phyloP scores from a whole-genome alignment of 2,329 filamentous ascomycete genomes.

The Botryotinia convoluta region DNA sequence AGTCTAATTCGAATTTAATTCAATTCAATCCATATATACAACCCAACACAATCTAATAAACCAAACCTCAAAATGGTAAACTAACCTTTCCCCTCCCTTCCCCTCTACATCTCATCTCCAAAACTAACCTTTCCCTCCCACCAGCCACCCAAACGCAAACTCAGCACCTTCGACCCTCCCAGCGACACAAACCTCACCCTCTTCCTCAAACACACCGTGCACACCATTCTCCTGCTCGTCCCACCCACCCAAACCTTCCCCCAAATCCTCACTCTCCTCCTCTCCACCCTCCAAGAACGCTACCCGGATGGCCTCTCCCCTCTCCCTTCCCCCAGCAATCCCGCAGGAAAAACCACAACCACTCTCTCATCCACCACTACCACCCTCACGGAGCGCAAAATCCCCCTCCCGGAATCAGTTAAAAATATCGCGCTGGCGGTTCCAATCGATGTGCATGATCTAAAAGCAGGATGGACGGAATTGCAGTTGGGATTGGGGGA shows the following conservation, averaged over 20 bases:
- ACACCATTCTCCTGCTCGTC: conserved; percentile 68
- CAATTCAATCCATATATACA: not conserved
- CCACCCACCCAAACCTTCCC: conserved; percentile 56
- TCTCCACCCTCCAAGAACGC: conserved; percentile 55
- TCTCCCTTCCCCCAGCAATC: conserved; percentile 16
- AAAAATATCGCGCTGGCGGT: conserved; percentile 47
- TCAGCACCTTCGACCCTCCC: not conserved
- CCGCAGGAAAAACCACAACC: conserved; percentile 29
- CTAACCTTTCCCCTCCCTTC: not conserved
- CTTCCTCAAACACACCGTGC: conserved; percentile 69
- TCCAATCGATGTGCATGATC: conserved; percentile 47
- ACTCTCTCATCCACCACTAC: conserved; percentile 30
- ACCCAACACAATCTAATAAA: not conserved
- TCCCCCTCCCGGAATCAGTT: conserved; percentile 36
- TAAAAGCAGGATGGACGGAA: conserved; percentile 48
- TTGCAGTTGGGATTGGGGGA: conserved; percentile 40
- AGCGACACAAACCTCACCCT: conserved; percentile 55
- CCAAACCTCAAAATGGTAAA: conserved; percentile 9
- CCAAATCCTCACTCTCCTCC: conserved; percentile 55
- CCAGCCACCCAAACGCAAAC: conserved; percentile 3
- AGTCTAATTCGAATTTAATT: not conserved
- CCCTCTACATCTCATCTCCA: not conserved
- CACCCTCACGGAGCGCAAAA: conserved; percentile 30
- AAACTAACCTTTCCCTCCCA: not conserved
- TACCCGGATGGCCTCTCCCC: conserved; percentile 51